These are phyloP conservation scores for Bipolaris bicolor DNA, from an alignment of 2,329 filamentous ascomycete genomes.

Conservation along the genomic window DNA sequence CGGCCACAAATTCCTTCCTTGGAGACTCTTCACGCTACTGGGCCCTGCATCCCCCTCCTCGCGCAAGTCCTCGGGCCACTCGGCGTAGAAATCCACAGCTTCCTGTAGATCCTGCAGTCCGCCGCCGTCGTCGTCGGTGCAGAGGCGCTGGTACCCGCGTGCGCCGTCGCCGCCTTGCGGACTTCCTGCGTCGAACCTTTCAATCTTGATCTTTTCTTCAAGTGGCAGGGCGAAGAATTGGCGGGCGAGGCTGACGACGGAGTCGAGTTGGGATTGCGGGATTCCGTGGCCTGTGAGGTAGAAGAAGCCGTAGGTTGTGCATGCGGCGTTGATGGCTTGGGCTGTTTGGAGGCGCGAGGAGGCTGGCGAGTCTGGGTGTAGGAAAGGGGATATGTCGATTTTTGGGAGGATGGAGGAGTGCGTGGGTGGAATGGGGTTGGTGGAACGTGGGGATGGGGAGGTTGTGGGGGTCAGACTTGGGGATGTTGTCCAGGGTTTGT, in stretches of 20 bases:
- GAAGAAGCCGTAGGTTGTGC: conserved; percentile 52
- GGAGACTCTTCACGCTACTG: conserved; percentile 40
- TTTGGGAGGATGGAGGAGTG: conserved; percentile 43
- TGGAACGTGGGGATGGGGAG: conserved; percentile 13
- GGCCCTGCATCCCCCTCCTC: conserved; percentile 23
- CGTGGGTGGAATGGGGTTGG: conserved; percentile 21
- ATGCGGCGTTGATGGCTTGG: conserved; percentile 45
- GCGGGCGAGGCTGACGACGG: conserved; percentile 41
- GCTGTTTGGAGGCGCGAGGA: conserved; percentile 33
- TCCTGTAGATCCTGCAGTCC: conserved; percentile 48
- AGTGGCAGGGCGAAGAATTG: conserved; percentile 43
- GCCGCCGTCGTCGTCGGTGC: conserved; percentile 48
- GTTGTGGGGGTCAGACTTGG: conserved; percentile 31
- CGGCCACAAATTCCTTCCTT: conserved; percentile 55
- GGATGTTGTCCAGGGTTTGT: too few species aligned
- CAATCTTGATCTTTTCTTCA: conserved; percentile 43
- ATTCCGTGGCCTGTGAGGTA: conserved; percentile 53
- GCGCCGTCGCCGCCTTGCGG: conserved; percentile 46
- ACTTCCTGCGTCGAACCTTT: conserved; percentile 42
- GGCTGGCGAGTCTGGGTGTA: conserved; percentile 27
- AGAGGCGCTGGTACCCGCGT: conserved; percentile 47
- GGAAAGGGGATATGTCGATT: conserved; percentile 52
- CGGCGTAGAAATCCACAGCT: conserved; percentile 50
- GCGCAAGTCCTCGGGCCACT: conserved; percentile 36
- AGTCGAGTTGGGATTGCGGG: conserved; percentile 30